These are phyloP conservation scores for Rubia tinctorum DNA, from an alignment of 305 asterid species.

Conservation along the genomic window DNA sequence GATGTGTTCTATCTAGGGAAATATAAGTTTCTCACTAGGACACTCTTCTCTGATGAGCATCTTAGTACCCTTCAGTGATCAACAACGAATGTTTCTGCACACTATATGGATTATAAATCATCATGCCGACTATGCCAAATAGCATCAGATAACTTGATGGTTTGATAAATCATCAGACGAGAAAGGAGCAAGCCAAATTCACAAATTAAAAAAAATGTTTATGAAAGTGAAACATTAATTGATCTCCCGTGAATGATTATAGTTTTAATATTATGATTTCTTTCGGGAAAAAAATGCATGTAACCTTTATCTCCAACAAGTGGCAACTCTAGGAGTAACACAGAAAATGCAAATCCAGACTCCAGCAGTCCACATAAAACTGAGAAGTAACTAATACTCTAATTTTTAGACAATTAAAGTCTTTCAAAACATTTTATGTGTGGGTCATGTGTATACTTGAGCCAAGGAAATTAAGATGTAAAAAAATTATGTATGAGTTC, in stretches of 20 bases:
- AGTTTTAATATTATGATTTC: too few relatives aligned
- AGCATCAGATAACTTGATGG: background rate
- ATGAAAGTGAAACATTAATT: background rate
- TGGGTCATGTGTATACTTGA: too few relatives aligned
- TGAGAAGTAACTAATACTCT: too few relatives aligned
- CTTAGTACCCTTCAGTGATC: constrained; percentile 87
- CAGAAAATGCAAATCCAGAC: background rate
- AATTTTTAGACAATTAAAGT: too few relatives aligned
- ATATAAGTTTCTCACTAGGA: constrained; percentile 43
- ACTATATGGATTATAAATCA: background rate
- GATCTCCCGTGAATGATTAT: background rate
- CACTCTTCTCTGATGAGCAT: constrained; percentile 96
- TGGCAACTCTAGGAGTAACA: background rate
- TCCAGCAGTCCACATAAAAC: background rate
- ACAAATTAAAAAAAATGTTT: too few relatives aligned
- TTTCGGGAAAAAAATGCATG: too few relatives aligned
- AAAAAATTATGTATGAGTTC: background rate
- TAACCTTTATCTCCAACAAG: background rate
- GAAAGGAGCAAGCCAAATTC: background rate
- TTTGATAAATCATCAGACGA: background rate
- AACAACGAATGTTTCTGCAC: constrained; percentile 77
- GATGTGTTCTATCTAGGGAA: background rate
- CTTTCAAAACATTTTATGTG: too few relatives aligned
- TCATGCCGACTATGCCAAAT: background rate
- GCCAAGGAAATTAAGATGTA: background rate